Conservation (phyloP, 306 rosid species). For the Cicer bijugum region DNA sequence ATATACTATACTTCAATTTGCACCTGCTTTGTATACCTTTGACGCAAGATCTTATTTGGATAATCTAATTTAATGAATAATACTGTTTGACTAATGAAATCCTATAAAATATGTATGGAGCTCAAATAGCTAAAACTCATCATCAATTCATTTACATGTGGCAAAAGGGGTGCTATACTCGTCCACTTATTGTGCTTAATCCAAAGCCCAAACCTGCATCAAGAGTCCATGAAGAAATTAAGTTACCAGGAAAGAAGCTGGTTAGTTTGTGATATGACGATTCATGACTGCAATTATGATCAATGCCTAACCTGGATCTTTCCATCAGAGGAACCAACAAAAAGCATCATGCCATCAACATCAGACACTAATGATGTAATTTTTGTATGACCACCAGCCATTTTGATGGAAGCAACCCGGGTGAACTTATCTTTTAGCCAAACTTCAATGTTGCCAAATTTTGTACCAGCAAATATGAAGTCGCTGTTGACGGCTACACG, state of each 20-base stretch:
- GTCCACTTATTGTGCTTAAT: slow-evolving; percentile 46
- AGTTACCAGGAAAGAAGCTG: slow-evolving; percentile 19
- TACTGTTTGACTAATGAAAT: slow-evolving; percentile 32
- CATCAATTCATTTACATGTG: slow-evolving; percentile 43
- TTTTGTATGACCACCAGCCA: slow-evolving; percentile 69
- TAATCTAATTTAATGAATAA: slow-evolving; percentile 33
- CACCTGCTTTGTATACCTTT: slow-evolving; percentile 34
- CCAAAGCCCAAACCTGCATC: slow-evolving; percentile 80
- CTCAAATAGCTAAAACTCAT: slow-evolving; percentile 24
- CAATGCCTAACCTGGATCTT: slow-evolving; percentile 72
- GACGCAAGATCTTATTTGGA: slow-evolving; percentile 30
- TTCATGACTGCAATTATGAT: slow-evolving; percentile 6
- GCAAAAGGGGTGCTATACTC: slow-evolving; percentile 29
- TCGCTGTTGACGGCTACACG: slow-evolving; percentile 68
- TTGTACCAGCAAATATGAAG: slow-evolving; percentile 76
- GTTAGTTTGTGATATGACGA: background rate
- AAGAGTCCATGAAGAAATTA: slow-evolving; percentile 9
- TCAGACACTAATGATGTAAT: slow-evolving; percentile 71
- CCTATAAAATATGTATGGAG: slow-evolving; percentile 38
- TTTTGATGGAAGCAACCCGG: slow-evolving; percentile 69
- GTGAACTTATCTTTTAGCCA: slow-evolving; percentile 72
- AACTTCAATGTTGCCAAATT: slow-evolving; percentile 75
- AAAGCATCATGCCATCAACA: slow-evolving; percentile 63
- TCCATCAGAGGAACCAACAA: slow-evolving; percentile 82
- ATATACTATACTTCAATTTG: slow-evolving; percentile 18